phyloP scores from a whole-genome alignment of 2,329 filamentous ascomycete genomes.

The Aspergillus neoniger region DNA sequence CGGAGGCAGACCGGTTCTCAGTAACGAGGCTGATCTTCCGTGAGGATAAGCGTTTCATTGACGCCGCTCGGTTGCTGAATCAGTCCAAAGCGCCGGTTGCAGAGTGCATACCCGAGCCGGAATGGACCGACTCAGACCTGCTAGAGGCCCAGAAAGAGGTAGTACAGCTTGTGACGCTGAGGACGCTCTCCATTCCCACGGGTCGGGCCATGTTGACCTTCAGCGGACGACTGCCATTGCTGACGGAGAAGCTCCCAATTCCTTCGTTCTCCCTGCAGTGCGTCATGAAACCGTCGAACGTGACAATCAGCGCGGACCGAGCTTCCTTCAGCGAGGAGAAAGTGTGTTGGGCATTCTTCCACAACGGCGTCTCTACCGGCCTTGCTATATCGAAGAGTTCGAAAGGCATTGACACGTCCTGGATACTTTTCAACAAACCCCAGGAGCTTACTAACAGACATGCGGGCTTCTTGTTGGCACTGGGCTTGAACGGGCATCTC shows the following conservation, averaged over 20 bases:
- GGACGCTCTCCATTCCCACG: constrained; percentile 84
- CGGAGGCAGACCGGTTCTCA: constrained; percentile 78
- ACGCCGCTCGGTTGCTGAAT: constrained; percentile 82
- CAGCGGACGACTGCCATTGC: constrained; percentile 78
- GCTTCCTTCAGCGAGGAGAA: constrained; percentile 89
- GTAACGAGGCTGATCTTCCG: constrained; percentile 86
- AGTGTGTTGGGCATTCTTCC: constrained; percentile 97
- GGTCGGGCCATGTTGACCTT: constrained; percentile 88
- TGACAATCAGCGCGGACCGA: constrained; percentile 91
- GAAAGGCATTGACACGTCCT: constrained; percentile 94
- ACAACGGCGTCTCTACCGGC: constrained; percentile 91
- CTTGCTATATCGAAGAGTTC: constrained; percentile 86
- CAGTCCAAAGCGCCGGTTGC: constrained; percentile 77
- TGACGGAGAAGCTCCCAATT: constrained; percentile 90
- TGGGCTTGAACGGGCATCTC: constrained; percentile 94
- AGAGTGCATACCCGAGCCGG: constrained; percentile 72
- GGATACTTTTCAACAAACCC: constrained; percentile 98
- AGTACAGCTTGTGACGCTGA: constrained; percentile 79
- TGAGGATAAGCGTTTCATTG: constrained; percentile 84
- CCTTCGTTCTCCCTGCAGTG: constrained; percentile 90
- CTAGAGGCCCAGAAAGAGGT: constrained; percentile 90
- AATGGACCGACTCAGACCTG: constrained; percentile 82
- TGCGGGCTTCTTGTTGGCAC: constrained; percentile 85
- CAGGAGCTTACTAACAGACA: constrained; percentile 92
- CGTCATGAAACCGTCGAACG: constrained; percentile 86